A percentile compares a stretch with the other conserved stretches of the same genome.
Evolutionary conservation across 106 monocot species (phyloP).

Genomic region (Phalaenopsis equestris): DNA sequence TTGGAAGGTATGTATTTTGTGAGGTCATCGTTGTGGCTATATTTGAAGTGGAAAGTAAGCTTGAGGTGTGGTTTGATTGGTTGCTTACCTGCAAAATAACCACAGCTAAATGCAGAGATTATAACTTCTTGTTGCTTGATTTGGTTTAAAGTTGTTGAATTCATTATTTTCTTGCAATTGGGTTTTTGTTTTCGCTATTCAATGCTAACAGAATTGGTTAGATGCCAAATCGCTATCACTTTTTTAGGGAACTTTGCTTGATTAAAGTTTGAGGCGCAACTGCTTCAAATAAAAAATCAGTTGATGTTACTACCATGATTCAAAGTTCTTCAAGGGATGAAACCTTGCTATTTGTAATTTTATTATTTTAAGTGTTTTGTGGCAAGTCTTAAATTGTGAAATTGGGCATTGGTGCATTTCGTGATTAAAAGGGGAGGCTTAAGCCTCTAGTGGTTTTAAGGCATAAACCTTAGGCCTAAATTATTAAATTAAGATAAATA

Average conservation of each 20-base stretch:
- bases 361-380: no score
- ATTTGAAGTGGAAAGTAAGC: not conserved
- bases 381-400: no score
- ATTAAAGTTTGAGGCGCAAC: no score
- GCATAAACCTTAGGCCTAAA: no score
- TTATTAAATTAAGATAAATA: no score
- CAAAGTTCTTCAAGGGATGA: no score
- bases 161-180: not conserved
- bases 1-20: conserved; percentile 39
- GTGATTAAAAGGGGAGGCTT: no score
- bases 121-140: not conserved
- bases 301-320: no score
- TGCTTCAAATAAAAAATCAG: not conserved
- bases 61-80: not conserved
- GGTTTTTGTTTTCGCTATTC: not conserved
- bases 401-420: no score
- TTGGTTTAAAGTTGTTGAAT: not conserved
- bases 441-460: no score
- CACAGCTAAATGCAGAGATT: not conserved
- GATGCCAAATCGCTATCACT: not conserved
- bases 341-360: no score
- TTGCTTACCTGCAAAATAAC: not conserved
- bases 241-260: not conserved
- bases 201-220: not conserved
- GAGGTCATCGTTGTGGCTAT: not conserved